Evolutionary conservation across 2,329 filamentous ascomycete genomes (phyloP).

Genomic region (Penicillium sp.): DNA sequence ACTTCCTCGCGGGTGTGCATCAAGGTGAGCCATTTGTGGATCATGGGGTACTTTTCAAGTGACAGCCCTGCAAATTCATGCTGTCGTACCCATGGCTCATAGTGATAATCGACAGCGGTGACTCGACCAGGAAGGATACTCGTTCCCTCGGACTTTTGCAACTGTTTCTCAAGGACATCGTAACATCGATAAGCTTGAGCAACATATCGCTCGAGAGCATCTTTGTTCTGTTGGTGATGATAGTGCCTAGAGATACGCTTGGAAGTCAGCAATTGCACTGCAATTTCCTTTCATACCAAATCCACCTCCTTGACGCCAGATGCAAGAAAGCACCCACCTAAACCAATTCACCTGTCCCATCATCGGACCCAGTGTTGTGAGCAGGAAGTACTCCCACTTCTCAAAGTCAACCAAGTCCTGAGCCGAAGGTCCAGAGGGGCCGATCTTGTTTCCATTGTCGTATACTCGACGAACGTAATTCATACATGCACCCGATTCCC

Average conservation of each 20-base stretch:
- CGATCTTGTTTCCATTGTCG: conserved; percentile 37
- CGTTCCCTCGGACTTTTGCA: conserved; percentile 33
- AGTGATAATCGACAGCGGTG: conserved; percentile 40
- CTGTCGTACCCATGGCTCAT: conserved; percentile 39
- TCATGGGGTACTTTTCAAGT: conserved; percentile 36
- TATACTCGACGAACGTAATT: conserved; percentile 38
- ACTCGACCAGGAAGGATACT: conserved; percentile 35
- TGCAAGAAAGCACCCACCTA: conserved; percentile 13
- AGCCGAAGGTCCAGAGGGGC: conserved; percentile 25
- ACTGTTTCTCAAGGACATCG: conserved; percentile 38
- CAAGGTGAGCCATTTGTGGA: conserved; percentile 36
- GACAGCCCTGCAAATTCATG: conserved; percentile 35
- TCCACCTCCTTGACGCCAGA: too few relatives aligned
- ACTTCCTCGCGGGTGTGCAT: conserved; percentile 35
- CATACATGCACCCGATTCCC: conserved; percentile 38
- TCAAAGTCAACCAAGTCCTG: conserved; percentile 42
- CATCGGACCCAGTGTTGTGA: conserved; percentile 40
- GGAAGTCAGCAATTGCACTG: background rate
- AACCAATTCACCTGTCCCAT: conserved; percentile 40
- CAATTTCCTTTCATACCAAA: too few relatives aligned
- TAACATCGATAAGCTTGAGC: conserved; percentile 40
- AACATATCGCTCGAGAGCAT: conserved; percentile 37
- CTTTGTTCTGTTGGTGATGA: conserved; percentile 36
- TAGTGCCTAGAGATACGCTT: conserved; percentile 27
- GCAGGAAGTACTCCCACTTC: conserved; percentile 43